Conservation (phyloP, 2,329 filamentous ascomycete species). For the Escovopsis weberi region DNA sequence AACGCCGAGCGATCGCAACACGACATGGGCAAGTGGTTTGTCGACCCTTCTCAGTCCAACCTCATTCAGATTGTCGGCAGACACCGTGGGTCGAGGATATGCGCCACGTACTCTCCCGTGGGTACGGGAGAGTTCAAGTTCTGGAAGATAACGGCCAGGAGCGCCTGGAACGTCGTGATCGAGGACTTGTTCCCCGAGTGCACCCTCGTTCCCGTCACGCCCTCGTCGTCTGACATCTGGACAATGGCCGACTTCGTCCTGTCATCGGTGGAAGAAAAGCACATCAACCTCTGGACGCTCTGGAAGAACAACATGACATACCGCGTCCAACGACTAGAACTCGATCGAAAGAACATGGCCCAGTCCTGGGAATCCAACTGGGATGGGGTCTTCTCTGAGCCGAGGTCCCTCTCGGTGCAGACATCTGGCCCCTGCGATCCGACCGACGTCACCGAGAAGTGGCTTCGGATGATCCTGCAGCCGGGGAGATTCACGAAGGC, state of each 20-base stretch:
- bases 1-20: conserved; percentile 50
- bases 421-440: conserved; percentile 48
- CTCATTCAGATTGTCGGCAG: conserved; percentile 58
- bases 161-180: conserved; percentile 48
- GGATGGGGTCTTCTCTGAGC: conserved; percentile 52
- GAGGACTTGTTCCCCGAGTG: conserved; percentile 54
- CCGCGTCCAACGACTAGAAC: conserved; percentile 57
- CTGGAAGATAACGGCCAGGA: conserved; percentile 58
- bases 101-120: conserved; percentile 78
- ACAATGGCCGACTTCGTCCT: conserved; percentile 64
- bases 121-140: conserved; percentile 89
- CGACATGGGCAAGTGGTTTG: conserved; percentile 56
- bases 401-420: conserved; percentile 36
- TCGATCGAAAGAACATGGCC: conserved; percentile 50
- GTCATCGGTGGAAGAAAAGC: conserved; percentile 36
- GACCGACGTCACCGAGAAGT: conserved; percentile 64
- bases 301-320: conserved; percentile 80
- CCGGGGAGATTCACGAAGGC: conserved; percentile 69
- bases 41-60: conserved; percentile 66
- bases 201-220: conserved; percentile 49
- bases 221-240: conserved; percentile 63
- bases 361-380: conserved; percentile 54
- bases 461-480: conserved; percentile 70
- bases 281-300: conserved; percentile 55
- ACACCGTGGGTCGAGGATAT: conserved; percentile 35